Percentiles rank a stretch among this genome's conserved stretches.
Conservation (phyloP, 345 rosid genomes). For the Salix brachista region DNA sequence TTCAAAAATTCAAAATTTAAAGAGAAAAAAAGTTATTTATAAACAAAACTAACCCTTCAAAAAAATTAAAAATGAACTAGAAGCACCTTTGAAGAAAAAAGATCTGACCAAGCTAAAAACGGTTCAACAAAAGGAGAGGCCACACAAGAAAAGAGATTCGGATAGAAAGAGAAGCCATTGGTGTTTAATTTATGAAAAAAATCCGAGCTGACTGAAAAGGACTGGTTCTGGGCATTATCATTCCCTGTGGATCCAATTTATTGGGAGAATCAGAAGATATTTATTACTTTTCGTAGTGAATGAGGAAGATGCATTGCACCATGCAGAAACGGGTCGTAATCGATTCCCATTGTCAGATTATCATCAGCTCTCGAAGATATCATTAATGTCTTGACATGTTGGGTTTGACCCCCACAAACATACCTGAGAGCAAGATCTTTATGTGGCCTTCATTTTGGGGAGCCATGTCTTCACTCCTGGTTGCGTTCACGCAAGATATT, state of each 20-base stretch:
- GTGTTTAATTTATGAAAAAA: neutral
- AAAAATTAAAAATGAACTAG: neutral
- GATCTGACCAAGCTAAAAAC: neutral
- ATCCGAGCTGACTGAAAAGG: neutral
- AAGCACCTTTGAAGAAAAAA: neutral
- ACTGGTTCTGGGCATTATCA: neutral
- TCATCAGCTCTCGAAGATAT: neutral
- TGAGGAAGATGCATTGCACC: neutral
- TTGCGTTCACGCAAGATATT: too few species aligned
- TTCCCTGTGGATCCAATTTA: neutral
- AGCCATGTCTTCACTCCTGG: neutral
- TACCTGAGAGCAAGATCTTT: neutral
- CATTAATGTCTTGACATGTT: neutral
- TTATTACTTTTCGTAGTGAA: neutral
- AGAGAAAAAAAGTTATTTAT: neutral
- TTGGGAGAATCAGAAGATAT: neutral
- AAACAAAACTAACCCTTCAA: neutral
- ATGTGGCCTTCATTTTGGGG: neutral
- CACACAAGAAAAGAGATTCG: neutral
- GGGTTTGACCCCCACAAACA: neutral
- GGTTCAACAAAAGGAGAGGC: neutral
- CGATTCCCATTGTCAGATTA: neutral
- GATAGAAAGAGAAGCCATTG: neutral
- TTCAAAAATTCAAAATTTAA: too few species aligned
- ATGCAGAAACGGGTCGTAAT: neutral